Conservation (phyloP, 2,329 filamentous ascomycete species). For the Allantophomopsis cytisporea region DNA sequence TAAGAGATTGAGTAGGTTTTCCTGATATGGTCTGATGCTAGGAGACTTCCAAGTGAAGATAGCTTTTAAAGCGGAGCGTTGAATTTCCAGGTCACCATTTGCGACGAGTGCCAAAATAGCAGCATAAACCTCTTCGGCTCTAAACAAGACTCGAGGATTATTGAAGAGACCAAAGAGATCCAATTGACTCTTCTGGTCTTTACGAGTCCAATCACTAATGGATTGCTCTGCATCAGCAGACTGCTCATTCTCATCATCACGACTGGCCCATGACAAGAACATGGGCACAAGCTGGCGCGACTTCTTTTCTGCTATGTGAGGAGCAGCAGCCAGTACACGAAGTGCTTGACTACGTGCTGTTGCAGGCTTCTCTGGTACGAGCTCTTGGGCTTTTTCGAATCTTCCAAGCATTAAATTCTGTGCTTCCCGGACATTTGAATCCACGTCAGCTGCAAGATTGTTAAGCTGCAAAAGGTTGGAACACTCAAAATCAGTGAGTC, state of each 20-base stretch:
- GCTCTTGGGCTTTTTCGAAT: slow-evolving; percentile 52
- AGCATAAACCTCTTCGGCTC: slow-evolving; percentile 60
- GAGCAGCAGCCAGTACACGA: slow-evolving; percentile 60
- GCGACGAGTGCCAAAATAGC: slow-evolving; percentile 63
- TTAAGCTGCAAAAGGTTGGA: slow-evolving; percentile 54
- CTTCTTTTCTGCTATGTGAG: slow-evolving; percentile 69
- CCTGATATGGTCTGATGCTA: slow-evolving; percentile 63
- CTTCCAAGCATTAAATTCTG: slow-evolving; percentile 42
- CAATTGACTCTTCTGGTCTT: slow-evolving; percentile 75
- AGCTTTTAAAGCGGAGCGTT: slow-evolving; percentile 72
- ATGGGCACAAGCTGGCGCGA: slow-evolving; percentile 78
- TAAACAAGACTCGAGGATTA: slow-evolving; percentile 77
- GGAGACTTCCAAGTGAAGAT: slow-evolving; percentile 82
- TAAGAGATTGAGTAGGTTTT: slow-evolving; percentile 73
- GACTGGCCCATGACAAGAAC: slow-evolving; percentile 67
- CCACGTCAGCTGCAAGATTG: slow-evolving; percentile 33
- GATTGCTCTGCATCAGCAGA: slow-evolving; percentile 25
- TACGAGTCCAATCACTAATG: slow-evolving; percentile 46
- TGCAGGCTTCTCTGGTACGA: slow-evolving; percentile 32
- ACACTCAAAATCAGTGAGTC: slow-evolving; percentile 71
- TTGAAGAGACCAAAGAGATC: slow-evolving; percentile 70
- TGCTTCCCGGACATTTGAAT: slow-evolving; percentile 36
- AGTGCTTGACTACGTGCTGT: slow-evolving; percentile 66
- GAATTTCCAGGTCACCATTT: slow-evolving; percentile 83
- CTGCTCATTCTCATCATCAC: slow-evolving; percentile 20